Evolutionary conservation across 805 yeast species (phyloP).

Genomic region (Hanseniaspora thailandica): DNA sequence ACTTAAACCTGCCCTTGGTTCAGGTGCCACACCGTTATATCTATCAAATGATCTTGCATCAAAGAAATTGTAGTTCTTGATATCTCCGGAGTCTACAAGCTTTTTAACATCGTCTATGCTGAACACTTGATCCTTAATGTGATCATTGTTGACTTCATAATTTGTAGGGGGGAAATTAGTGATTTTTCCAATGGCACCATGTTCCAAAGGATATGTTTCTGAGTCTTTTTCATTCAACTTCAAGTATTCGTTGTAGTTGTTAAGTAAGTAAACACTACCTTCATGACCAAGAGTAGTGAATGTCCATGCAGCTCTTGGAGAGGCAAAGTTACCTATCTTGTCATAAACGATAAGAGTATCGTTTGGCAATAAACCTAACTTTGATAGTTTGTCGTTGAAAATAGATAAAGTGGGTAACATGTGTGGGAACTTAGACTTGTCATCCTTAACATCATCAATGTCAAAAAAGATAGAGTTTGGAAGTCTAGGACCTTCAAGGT

Average conservation of each 20-base stretch:
- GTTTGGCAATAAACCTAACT: constrained; percentile 43
- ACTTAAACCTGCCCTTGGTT: constrained; percentile 77
- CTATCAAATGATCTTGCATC: constrained; percentile 77
- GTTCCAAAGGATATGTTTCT: constrained; percentile 29
- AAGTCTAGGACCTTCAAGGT: constrained; percentile 44
- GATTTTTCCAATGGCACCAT: constrained; percentile 32
- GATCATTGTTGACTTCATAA: constrained; percentile 30
- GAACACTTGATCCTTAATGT: constrained; percentile 41
- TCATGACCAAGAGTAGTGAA: constrained; percentile 65
- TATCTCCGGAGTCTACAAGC: constrained; percentile 40
- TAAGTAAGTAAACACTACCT: constrained; percentile 50
- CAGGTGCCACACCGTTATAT: constrained; percentile 70
- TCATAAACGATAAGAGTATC: constrained; percentile 76
- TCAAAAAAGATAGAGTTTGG: constrained; percentile 65
- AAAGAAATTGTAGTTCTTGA: constrained; percentile 41
- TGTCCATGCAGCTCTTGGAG: constrained; percentile 91
- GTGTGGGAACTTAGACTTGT: constrained; percentile 62
- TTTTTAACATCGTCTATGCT: constrained; percentile 54
- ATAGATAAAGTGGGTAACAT: constrained; percentile 62
- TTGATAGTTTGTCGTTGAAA: constrained; percentile 43
- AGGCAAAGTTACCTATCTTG: constrained; percentile 68
- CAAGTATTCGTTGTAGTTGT: constrained; percentile 52
- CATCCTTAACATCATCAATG: constrained; percentile 56
- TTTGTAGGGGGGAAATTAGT: constrained; percentile 20
- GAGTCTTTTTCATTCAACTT: background rate